Conservation (phyloP, 192 early-diverging fungal genomes). For the Cladochytrium replicatum region DNA sequence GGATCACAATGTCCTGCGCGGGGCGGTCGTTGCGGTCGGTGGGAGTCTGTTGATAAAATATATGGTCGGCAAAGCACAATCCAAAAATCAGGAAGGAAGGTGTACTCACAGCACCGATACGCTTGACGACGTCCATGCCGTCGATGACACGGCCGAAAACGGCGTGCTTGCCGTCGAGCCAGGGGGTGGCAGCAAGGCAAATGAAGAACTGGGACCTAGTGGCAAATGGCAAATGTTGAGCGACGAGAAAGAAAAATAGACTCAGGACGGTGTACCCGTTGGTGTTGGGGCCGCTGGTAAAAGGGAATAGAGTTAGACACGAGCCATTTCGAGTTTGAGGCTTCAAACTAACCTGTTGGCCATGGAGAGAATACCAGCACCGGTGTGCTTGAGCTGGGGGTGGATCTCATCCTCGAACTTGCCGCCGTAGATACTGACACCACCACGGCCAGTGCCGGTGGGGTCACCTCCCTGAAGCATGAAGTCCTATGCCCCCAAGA, state of each 20-base stretch:
- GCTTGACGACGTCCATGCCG: slow-evolving; percentile 74
- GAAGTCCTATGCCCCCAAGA: slow-evolving; percentile 84
- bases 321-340: slow-evolving; percentile 52
- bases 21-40: slow-evolving; percentile 31
- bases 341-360: slow-evolving; percentile 83
- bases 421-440: slow-evolving; percentile 73
- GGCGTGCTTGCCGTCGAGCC: slow-evolving; percentile 84
- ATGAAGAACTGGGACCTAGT: slow-evolving; percentile 89
- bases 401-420: slow-evolving; percentile 80
- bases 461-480: slow-evolving; percentile 98
- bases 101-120: slow-evolving; percentile 55
- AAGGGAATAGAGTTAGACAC: slow-evolving; percentile 29
- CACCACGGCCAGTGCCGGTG: slow-evolving; percentile 86
- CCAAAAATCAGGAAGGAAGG: not conserved
- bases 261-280: too few relatives aligned
- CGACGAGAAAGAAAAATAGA: too few relatives aligned
- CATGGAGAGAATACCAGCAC: slow-evolving; percentile 85
- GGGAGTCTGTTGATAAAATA: slow-evolving; percentile 6
- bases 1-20: slow-evolving; percentile 30
- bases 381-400: slow-evolving; percentile 64
- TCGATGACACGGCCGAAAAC: slow-evolving; percentile 79
- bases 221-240: too few relatives aligned
- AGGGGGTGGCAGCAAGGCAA: slow-evolving; percentile 79
- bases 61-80: not conserved
- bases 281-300: slow-evolving; percentile 37